These are phyloP conservation scores for Gossypium australe DNA, from an alignment of 345 rosid species.

Conservation along the genomic window DNA sequence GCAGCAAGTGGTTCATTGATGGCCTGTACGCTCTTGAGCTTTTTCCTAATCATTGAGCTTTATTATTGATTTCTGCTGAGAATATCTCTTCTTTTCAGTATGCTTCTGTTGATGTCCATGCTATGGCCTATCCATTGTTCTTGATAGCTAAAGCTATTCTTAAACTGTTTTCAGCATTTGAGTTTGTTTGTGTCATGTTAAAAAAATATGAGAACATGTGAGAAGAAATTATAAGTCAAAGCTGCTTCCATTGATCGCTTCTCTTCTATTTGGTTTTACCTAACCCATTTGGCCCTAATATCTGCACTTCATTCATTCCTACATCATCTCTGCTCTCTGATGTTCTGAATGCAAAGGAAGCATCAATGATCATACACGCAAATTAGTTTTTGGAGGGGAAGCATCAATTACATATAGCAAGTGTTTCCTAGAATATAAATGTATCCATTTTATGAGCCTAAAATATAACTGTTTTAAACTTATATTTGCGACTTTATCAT, in stretches of 20 bases:
- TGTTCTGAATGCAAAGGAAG: neutral
- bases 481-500: slow-evolving; percentile 1
- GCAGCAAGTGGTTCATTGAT: slow-evolving; percentile 83
- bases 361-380: neutral
- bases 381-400: neutral
- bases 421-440: neutral
- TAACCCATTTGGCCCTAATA: neutral
- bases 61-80: neutral
- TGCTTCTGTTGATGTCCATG: neutral
- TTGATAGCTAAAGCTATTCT: too few relatives aligned
- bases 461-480: neutral
- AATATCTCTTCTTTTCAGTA: neutral
- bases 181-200: neutral
- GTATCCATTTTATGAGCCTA: neutral
- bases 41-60: slow-evolving; percentile 17
- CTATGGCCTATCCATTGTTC: too few relatives aligned
- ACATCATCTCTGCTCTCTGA: neutral
- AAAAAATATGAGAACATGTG: neutral
- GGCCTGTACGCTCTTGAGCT: slow-evolving; percentile 70
- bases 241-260: neutral
- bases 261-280: neutral
- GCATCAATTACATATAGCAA: neutral
- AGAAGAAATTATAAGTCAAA: neutral
- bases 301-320: neutral
- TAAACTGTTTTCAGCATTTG: neutral